Percentiles rank a stretch among this genome's conserved stretches.
Conservation (phyloP, 2,329 filamentous ascomycete species). For the Penicillium italicum region DNA sequence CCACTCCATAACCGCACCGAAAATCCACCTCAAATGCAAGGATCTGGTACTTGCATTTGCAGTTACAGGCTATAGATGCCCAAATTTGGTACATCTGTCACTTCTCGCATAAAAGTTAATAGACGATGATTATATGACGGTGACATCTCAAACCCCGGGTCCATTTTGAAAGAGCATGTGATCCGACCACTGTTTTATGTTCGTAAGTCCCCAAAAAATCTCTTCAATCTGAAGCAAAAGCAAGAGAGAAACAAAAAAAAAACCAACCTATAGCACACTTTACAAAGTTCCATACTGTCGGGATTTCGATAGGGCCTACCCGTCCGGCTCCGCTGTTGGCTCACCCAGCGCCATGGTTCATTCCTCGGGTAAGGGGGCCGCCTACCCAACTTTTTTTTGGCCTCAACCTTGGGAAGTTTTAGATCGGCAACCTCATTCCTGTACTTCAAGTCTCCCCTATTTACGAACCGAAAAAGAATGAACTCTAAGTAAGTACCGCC, state of each 20-base stretch:
- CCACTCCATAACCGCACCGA: neutral
- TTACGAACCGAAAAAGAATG: neutral
- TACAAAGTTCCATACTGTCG: conserved; percentile 24
- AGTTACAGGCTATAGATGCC: neutral
- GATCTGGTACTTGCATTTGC: neutral
- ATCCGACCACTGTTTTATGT: neutral
- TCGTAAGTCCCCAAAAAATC: neutral
- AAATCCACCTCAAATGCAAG: neutral
- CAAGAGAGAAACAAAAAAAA: neutral
- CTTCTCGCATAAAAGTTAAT: neutral
- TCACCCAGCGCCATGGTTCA: conserved; percentile 38
- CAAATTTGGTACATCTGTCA: neutral
- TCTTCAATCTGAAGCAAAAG: neutral
- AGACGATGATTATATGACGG: neutral
- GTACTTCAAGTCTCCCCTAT: neutral
- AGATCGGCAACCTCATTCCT: neutral
- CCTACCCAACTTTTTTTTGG: neutral
- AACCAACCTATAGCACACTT: neutral
- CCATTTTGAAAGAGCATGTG: neutral
- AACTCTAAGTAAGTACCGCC: too few relatives aligned
- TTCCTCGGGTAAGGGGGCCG: conserved; percentile 21
- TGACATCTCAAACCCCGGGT: neutral
- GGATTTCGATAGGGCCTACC: conserved; percentile 20
- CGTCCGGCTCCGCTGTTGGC: conserved; percentile 17
- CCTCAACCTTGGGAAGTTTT: neutral